Percentiles rank a stretch among this genome's conserved stretches.
These are phyloP conservation scores for Auriscalpium microsporum DNA, from an alignment of 768 basidiomycete genomes.

Conservation along the genomic window DNA sequence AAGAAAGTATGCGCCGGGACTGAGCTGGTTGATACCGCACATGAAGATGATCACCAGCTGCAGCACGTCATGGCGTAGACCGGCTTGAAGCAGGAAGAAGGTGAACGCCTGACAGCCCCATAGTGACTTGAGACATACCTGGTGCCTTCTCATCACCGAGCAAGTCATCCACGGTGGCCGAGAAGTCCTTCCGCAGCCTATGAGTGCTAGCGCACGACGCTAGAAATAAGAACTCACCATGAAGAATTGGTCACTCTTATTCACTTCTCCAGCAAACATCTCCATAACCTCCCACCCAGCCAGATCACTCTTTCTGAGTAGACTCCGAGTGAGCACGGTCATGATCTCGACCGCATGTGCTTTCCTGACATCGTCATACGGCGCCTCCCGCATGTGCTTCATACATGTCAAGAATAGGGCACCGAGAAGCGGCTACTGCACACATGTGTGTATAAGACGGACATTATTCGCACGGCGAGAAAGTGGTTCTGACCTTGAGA, in stretches of 20 bases:
- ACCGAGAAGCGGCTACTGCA: slow-evolving; percentile 42
- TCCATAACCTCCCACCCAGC: slow-evolving; percentile 73
- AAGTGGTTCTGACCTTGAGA: slow-evolving; percentile 39
- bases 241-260: slow-evolving; percentile 50
- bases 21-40: slow-evolving; percentile 53
- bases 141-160: slow-evolving; percentile 38
- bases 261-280: slow-evolving; percentile 51
- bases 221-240: slow-evolving; percentile 29
- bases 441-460: slow-evolving; percentile 10
- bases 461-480: not conserved
- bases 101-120: not conserved
- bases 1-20: slow-evolving; percentile 65
- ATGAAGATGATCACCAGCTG: slow-evolving; percentile 51
- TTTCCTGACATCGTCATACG: slow-evolving; percentile 28
- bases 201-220: not conserved
- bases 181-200: slow-evolving; percentile 35
- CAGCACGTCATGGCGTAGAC: slow-evolving; percentile 42
- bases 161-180: slow-evolving; percentile 36
- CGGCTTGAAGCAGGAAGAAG: slow-evolving; percentile 28
- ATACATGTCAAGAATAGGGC: slow-evolving; percentile 41
- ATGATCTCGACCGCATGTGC: slow-evolving; percentile 45
- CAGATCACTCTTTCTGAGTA: slow-evolving; percentile 45
- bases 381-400: slow-evolving; percentile 26
- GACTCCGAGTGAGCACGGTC: slow-evolving; percentile 34
- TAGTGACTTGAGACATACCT: slow-evolving; percentile 25